Evolutionary conservation across 495 filamentous ascomycete genomes (phyloP).

Genomic region (Penicillium silybi): DNA sequence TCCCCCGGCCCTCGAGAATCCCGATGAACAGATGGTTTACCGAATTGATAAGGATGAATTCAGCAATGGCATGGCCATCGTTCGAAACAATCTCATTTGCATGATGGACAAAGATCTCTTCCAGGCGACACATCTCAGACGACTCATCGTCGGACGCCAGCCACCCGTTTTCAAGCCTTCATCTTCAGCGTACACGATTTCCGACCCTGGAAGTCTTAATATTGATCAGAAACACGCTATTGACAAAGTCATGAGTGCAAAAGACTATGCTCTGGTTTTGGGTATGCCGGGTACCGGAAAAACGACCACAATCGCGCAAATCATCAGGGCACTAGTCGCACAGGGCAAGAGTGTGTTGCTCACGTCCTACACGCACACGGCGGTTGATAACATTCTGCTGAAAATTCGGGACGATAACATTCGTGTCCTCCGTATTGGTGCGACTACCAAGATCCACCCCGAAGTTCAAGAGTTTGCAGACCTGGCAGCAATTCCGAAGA

Average conservation of each 20-base stretch:
- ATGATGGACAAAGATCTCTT: conserved; percentile 79
- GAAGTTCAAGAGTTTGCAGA: conserved; percentile 81
- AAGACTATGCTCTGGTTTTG: conserved; percentile 89
- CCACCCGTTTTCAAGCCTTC: conserved; percentile 68
- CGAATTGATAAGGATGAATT: conserved; percentile 97
- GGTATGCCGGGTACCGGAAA: conserved; percentile 99
- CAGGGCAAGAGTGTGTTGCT: conserved; percentile 90
- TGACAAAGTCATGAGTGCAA: conserved; percentile 89
- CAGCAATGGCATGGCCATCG: conserved; percentile 92
- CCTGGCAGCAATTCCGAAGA: conserved; percentile 65
- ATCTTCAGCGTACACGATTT: conserved; percentile 55
- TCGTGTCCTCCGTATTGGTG: conserved; percentile 78
- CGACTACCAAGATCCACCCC: conserved; percentile 75
- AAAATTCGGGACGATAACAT: conserved; percentile 80
- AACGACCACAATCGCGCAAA: conserved; percentile 95
- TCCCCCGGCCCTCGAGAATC: conserved; percentile 36
- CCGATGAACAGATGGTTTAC: conserved; percentile 63
- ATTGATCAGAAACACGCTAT: conserved; percentile 82
- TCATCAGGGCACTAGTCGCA: conserved; percentile 83
- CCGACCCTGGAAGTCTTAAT: conserved; percentile 59
- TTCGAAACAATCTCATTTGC: conserved; percentile 88
- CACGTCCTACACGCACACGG: conserved; percentile 94
- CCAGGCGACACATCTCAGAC: conserved; percentile 68
- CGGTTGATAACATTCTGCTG: conserved; percentile 94
- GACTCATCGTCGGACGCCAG: conserved; percentile 68